phyloP scores from a whole-genome alignment of 2,329 filamentous ascomycete genomes.

The Colletotrichum cuscutae region DNA sequence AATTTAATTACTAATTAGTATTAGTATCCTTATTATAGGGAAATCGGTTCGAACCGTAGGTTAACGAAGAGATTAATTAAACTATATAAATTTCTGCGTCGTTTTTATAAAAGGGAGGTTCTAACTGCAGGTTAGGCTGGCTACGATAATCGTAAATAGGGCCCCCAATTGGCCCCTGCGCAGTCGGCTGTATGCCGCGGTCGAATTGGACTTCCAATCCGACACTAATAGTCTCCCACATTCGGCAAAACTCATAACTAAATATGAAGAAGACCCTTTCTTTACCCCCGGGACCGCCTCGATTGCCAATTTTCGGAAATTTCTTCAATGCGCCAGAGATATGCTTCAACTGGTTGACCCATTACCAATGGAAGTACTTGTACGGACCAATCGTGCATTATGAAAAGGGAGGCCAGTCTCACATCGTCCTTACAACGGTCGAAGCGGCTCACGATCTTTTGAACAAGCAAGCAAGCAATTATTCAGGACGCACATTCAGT shows the following conservation, averaged over 20 bases:
- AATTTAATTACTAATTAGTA: no score
- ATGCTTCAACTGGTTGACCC: constrained; percentile 4
- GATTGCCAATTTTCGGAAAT: neutral
- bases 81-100: no score
- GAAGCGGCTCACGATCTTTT: constrained; percentile 23
- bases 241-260: neutral
- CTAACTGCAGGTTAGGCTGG: no score
- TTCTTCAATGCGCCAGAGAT: constrained; percentile 8
- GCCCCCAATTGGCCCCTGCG: no score
- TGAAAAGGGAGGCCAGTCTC: neutral
- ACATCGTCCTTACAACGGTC: constrained; percentile 11
- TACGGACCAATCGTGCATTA: constrained; percentile 12
- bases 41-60: no score
- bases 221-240: neutral
- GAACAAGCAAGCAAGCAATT: constrained; percentile 15
- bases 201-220: no score
- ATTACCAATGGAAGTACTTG: constrained; percentile 7
- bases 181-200: no score
- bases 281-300: constrained; percentile 8
- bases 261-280: neutral
- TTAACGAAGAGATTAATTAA: no score
- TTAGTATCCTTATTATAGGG: no score
- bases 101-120: no score
- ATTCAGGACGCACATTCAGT: constrained; percentile 6
- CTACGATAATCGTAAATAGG: no score